Base-by-base conservation (phyloP, 257 asterid genomes). In the Anisodus tanguticus region DNA sequence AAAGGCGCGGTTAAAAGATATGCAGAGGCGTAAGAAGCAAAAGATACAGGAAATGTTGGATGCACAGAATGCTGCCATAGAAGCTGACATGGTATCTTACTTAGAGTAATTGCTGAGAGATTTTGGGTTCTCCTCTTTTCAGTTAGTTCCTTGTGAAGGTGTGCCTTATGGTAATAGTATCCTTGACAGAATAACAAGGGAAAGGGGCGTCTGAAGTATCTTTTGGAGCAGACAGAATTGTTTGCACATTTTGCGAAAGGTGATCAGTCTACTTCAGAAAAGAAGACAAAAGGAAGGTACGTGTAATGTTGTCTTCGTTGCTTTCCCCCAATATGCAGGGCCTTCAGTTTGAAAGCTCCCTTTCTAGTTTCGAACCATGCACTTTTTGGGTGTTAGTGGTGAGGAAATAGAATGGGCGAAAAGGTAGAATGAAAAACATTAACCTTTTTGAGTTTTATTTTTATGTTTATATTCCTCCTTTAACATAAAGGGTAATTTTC, bases 241-340 rank as follows among this genome's bases (percentile, higher is more conserved):
- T 97, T 97, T 93, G 93, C 99, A 68, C 99, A 97, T 91, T 97
- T 97, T 91, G 99, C 99, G 47, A 97, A 97, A 90, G 93, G 97
- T 55, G 98, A 90, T 66, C 96, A 90, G 77, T 87, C 98, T 83
- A 83, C 88, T 71, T 80, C 98, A 59, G 90, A 83, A 86, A 94
- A 93, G 90, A 96, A 94, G 93, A 79, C 72, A 41, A 97, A 94
- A 84, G 99, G 99, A 88, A 95, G 92, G 98, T 92, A 83, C 13
- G 35, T 57, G 3, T 8, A 71, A 81, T 78, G 45, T 45, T 16
- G 13, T 82, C 53, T 43, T 87, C n/a, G 10, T n/a, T 43, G 74
- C 16, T 68, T 31, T 68, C 74, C 66, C 12, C 54, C 10, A 35
- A 53, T 68, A 31, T 82, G 55, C 49, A 9, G 49, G 64, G 64